These are phyloP conservation scores for Suhomyces ambrosiae DNA, from an alignment of 1,139 yeast genomes.

Conservation along the genomic window DNA sequence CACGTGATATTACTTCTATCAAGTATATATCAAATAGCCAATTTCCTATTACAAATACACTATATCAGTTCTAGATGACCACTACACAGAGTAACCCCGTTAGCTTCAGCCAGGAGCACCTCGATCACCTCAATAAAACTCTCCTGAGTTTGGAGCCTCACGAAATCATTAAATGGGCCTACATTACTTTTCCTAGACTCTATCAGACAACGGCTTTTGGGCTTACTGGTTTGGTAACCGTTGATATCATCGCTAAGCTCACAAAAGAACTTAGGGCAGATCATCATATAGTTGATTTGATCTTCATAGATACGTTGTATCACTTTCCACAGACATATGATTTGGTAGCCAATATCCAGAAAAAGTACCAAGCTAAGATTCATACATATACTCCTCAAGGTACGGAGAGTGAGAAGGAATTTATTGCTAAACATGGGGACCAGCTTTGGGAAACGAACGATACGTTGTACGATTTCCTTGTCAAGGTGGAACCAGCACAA, in stretches of 20 bases:
- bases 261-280: conserved; percentile 19
- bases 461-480: conserved; percentile 77
- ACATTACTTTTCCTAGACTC: conserved; percentile 74
- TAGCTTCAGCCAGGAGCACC: conserved; percentile 46
- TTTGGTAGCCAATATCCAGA: conserved; percentile 61
- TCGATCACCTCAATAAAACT: conserved; percentile 59
- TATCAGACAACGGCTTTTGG: conserved; percentile 97
- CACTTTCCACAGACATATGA: conserved; percentile 92
- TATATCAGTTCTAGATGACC: background rate
- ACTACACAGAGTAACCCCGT: background rate
- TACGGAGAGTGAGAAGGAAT: conserved; percentile 61
- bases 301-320: conserved; percentile 87
- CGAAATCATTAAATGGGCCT: conserved; percentile 81
- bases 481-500: conserved; percentile 90
- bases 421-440: conserved; percentile 68
- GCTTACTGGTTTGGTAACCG: conserved; percentile 83
- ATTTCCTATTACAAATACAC: conserved; percentile 1
- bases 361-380: conserved; percentile 55
- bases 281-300: conserved; percentile 63
- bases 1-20: background rate
- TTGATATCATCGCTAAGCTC: conserved; percentile 77
- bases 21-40: background rate
- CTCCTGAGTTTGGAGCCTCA: conserved; percentile 61
- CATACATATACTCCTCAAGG: conserved; percentile 69
- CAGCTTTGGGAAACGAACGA: conserved; percentile 85